Evolutionary conservation across 164 flowering plant genomes (phyloP), one percentile per base, ranked within the genome.

Genomic region (Buxus sempervirens): DNA sequence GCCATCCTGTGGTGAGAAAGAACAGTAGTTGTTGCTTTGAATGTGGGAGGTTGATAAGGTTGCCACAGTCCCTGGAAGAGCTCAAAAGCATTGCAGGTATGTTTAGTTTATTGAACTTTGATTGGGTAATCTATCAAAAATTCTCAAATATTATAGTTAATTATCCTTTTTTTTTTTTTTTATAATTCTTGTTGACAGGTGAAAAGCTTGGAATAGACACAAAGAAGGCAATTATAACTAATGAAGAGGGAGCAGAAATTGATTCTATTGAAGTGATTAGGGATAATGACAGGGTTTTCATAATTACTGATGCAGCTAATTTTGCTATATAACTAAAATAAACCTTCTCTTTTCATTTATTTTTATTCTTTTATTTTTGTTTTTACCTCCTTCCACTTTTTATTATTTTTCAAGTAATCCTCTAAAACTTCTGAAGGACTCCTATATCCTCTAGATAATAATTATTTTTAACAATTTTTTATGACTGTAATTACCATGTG

Each of bases 211-310:
- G 91, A 53, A 69, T 90, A 54, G 86, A 90, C 76, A 76, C 82
- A 19, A 76, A 60, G 5, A 79, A 83, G 72, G 81, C 85, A 21
- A 60, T 68, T 60, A 73, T 91, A 28, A 80, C 81, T 5, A 70
- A 90, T 76, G 89, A 86, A 78, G 89, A 81, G 77, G 98, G 97
- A 19, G 77, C 97, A 32, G 89, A 90, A 75, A 82, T 93, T 10
- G 98, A 93, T 60, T 72, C 78, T 42, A 79, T 88, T 71, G 95
- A 93, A 74, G 95, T 91, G 68, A 82, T 91, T 27, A 85, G 98
- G 76, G 98, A 93, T 72, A 85, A 87, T 54, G 97, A 93, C 66
- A 91, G 84, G 76, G 79, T 93, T 64, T 93, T 78, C 73, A 62
- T 93, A 28, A 71, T 79, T 54, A 82, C 80, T 71, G 70, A 81